Percentiles rank a stretch among this genome's conserved stretches.
Evolutionary conservation across 768 basidiomycete genomes (phyloP).

Genomic region (Lepiota subincarnata): DNA sequence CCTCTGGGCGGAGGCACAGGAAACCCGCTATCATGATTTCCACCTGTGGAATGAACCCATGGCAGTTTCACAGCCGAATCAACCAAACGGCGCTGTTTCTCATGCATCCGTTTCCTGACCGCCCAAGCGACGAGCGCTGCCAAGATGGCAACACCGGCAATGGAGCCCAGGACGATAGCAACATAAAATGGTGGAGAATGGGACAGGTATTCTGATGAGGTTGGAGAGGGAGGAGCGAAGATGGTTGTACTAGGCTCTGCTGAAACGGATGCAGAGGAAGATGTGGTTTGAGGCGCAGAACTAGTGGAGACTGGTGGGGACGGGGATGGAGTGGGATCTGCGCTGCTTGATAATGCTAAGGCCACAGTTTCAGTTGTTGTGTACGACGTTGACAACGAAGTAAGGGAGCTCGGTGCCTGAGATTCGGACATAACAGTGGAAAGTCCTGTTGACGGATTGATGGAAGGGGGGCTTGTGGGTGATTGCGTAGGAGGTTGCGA

Average conservation of each 20-base stretch:
- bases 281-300: background rate
- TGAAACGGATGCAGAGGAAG: slow-evolving; percentile 10
- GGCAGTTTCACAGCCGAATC: slow-evolving; percentile 28
- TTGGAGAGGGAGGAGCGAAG: background rate
- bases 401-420: slow-evolving; percentile 8
- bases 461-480: background rate
- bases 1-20: slow-evolving; percentile 19
- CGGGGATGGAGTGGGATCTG: slow-evolving; percentile 1
- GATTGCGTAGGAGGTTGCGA: slow-evolving; percentile 2
- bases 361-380: background rate
- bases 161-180: slow-evolving; percentile 43
- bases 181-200: slow-evolving; percentile 45
- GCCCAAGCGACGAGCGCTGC: slow-evolving; percentile 47
- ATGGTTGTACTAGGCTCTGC: slow-evolving; percentile 9
- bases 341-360: background rate
- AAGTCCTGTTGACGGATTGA: slow-evolving; percentile 3
- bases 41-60: slow-evolving; percentile 22
- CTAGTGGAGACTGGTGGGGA: background rate
- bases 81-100: slow-evolving; percentile 29
- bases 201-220: slow-evolving; percentile 12
- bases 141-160: slow-evolving; percentile 41
- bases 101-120: slow-evolving; percentile 33
- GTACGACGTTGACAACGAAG: background rate
- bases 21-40: slow-evolving; percentile 20
- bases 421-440: slow-evolving; percentile 5